These are phyloP conservation scores for Cyclotella baltica DNA, from an alignment of 108 stramenopile genomes.

Conservation along the genomic window DNA sequence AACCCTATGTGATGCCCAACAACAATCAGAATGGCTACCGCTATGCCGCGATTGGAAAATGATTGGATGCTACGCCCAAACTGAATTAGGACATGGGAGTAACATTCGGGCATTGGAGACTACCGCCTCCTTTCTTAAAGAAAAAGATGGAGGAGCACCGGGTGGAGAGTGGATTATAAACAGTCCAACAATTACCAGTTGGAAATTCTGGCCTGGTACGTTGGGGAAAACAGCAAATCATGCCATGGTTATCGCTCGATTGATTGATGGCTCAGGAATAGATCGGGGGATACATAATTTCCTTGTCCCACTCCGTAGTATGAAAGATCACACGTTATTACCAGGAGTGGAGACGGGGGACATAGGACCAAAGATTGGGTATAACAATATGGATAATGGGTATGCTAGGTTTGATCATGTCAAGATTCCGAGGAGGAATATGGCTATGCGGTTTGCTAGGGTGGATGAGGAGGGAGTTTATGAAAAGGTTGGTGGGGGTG, in stretches of 20 bases:
- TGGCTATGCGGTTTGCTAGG: conserved; percentile 91
- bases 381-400: conserved; percentile 98
- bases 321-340: conserved; percentile 80
- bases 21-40: conserved; percentile 90
- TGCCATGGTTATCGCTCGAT: conserved; percentile 96
- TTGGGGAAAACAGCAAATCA: conserved; percentile 94
- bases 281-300: conserved; percentile 95
- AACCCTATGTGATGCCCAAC: conserved; percentile 87
- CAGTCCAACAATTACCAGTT: conserved; percentile 88
- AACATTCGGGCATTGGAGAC: conserved; percentile 96
- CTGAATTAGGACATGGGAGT: conserved; percentile 94
- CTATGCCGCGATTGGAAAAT: conserved; percentile 92
- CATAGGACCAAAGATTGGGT: conserved; percentile 95
- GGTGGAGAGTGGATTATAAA: conserved; percentile 83
- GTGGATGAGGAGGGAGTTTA: conserved; percentile 82
- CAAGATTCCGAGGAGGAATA: conserved; percentile 89
- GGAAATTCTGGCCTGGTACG: conserved; percentile 97
- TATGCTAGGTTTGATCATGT: conserved; percentile 88
- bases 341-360: conserved; percentile 94
- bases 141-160: conserved; percentile 60
- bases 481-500: conserved; percentile 61
- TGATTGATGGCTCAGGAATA: conserved; percentile 87
- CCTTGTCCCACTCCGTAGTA: conserved; percentile 89
- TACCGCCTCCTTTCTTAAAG: conserved; percentile 90
- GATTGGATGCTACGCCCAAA: conserved; percentile 96